Conservation (phyloP, 2,329 filamentous ascomycete species). For the Colletotrichum sansevieriae region DNA sequence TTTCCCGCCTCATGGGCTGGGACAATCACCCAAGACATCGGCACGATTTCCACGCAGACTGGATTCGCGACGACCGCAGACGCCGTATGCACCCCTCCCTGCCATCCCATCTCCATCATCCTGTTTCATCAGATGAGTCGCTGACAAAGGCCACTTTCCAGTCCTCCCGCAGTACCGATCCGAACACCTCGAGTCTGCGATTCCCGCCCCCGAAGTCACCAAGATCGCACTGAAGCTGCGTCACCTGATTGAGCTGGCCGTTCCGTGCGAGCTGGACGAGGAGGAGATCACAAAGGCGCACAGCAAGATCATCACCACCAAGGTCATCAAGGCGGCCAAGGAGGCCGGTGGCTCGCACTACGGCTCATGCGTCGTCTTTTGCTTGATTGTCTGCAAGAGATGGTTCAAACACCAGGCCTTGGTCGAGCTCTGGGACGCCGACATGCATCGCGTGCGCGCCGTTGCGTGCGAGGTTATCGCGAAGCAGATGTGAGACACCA, state of each 20-base stretch:
- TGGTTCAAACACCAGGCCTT: constrained; percentile 85
- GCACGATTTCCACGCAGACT: constrained; percentile 49
- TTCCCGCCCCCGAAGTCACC: constrained; percentile 84
- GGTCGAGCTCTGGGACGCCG: constrained; percentile 91
- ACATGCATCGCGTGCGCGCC: constrained; percentile 83
- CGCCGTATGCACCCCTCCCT: constrained; percentile 53
- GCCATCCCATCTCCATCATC: neutral
- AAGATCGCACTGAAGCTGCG: constrained; percentile 91
- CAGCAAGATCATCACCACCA: constrained; percentile 84
- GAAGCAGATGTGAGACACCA: constrained; percentile 68
- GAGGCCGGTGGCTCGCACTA: constrained; percentile 84
- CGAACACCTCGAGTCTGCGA: constrained; percentile 72
- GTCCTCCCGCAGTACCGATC: constrained; percentile 76
- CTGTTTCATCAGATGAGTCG: neutral
- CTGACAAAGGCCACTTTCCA: constrained; percentile 49
- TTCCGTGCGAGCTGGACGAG: constrained; percentile 91
- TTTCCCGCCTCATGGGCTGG: constrained; percentile 51
- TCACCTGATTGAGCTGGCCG: constrained; percentile 88
- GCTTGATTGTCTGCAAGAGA: constrained; percentile 77
- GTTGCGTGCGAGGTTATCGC: constrained; percentile 92
- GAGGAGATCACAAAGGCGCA: constrained; percentile 81
- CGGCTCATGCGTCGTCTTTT: constrained; percentile 84
- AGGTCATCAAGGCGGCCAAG: constrained; percentile 84
- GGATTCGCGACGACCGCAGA: constrained; percentile 59
- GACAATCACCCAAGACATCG: constrained; percentile 49